phyloP scores from a whole-genome alignment of 345 rosid genomes.

The Eucalyptus polyanthemos region DNA sequence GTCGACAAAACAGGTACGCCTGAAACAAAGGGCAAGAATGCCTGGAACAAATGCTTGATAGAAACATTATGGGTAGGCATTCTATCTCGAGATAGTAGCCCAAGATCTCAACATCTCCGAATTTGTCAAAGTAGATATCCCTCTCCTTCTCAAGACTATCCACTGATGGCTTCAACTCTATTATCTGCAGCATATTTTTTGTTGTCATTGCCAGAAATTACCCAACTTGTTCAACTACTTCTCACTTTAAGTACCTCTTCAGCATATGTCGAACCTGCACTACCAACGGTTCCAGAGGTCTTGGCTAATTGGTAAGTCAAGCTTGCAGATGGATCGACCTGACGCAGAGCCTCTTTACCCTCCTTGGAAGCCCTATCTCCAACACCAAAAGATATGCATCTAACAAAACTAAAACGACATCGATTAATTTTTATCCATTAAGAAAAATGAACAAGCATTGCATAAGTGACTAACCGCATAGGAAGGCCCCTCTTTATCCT shows the following conservation, averaged over 20 bases:
- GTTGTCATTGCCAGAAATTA: not conserved
- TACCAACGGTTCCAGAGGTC: conserved; percentile 28
- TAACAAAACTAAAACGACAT: no score
- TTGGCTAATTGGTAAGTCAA: conserved; percentile 26
- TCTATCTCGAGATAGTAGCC: no score
- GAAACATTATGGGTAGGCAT: no score
- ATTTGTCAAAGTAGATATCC: no score
- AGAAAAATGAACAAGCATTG: not conserved
- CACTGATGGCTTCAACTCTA: conserved; percentile 72
- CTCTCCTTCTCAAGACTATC: conserved; percentile 93
- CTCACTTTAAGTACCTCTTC: conserved; percentile 34
- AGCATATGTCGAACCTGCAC: conserved; percentile 46
- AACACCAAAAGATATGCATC: no score
- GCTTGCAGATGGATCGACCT: conserved; percentile 29
- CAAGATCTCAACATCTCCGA: no score
- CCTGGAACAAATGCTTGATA: no score
- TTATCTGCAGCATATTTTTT: conserved; percentile 45
- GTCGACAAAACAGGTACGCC: no score
- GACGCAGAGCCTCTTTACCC: conserved; percentile 12
- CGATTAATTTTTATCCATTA: not conserved
- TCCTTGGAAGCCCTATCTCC: no score
- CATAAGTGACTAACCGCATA: not conserved
- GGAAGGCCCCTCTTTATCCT: no score
- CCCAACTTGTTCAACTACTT: not conserved
- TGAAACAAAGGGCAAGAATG: no score